Evolutionary conservation across 164 flowering plant genomes (phyloP).

Genomic region (Cinnamomum micranthum): DNA sequence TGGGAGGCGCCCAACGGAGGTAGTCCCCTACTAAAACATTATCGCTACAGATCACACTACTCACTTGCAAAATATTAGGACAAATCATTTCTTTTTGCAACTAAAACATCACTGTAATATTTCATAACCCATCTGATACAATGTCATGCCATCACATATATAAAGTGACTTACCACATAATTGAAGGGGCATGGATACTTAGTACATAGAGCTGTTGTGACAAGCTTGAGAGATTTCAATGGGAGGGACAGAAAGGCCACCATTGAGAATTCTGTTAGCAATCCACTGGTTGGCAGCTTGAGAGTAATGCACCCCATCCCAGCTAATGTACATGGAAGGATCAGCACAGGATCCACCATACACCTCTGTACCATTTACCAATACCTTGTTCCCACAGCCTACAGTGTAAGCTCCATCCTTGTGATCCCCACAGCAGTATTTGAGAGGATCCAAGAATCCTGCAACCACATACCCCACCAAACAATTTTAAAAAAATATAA

Average conservation of each 20-base stretch:
- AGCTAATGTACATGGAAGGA: conserved; percentile 48
- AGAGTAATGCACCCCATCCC: conserved; percentile 78
- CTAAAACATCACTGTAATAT: too few species aligned
- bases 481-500: too few species aligned
- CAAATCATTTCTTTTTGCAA: too few species aligned
- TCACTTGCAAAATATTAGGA: too few species aligned
- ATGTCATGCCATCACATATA: too few species aligned
- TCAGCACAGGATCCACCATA: conserved; percentile 48
- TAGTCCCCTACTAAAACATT: too few species aligned
- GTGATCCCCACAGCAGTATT: conserved; percentile 3
- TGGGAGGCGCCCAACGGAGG: too few species aligned
- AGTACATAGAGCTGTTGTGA: not conserved
- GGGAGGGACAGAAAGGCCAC: conserved; percentile 45
- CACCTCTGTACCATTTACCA: conserved; percentile 46
- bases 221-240: conserved; percentile 21
- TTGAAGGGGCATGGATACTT: not conserved
- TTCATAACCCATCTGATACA: too few species aligned
- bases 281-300: conserved; percentile 55
- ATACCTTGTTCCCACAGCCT: conserved; percentile 39
- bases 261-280: conserved; percentile 38
- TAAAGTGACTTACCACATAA: too few species aligned
- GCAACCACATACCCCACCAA: not conserved
- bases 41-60: too few species aligned
- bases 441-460: not conserved
- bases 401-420: conserved; percentile 18